Percentiles rank a stretch among this genome's conserved stretches.
Conservation (phyloP, 345 rosid genomes). For the Cardamine resedifolia region DNA sequence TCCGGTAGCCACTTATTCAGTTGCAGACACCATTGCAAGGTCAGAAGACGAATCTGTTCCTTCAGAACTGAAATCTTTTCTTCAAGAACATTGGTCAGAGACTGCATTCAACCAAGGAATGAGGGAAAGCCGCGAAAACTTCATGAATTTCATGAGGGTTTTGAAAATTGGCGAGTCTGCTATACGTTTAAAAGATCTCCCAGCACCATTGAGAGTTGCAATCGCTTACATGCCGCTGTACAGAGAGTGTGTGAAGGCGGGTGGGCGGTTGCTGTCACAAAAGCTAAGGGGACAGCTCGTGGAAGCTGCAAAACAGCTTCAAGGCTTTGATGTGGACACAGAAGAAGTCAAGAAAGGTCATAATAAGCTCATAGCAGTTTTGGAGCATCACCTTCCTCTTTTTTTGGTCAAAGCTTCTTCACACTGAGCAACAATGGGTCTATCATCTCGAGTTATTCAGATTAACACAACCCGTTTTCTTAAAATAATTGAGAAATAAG, state of each 20-base stretch:
- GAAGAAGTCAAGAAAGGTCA: conserved; percentile 44
- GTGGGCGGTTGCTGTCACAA: conserved; percentile 68
- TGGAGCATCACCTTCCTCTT: conserved; percentile 83
- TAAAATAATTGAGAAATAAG: conserved; percentile 20
- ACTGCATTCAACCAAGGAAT: conserved; percentile 75
- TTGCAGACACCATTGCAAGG: conserved; percentile 85
- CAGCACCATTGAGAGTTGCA: conserved; percentile 74
- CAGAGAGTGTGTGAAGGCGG: conserved; percentile 66
- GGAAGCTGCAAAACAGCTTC: conserved; percentile 73
- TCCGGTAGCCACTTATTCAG: conserved; percentile 76
- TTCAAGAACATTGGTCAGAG: conserved; percentile 87
- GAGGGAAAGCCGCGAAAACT: conserved; percentile 67
- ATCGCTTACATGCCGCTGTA: conserved; percentile 79
- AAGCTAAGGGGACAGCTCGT: conserved; percentile 83
- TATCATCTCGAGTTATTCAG: neutral
- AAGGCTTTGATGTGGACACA: conserved; percentile 53
- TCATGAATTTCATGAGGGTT: conserved; percentile 63
- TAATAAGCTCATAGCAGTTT: conserved; percentile 57
- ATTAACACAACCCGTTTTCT: neutral
- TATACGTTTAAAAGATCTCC: conserved; percentile 67
- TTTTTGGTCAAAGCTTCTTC: conserved; percentile 52
- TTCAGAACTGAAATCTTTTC: conserved; percentile 67
- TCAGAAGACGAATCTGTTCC: conserved; percentile 80
- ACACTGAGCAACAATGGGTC: conserved; percentile 26
- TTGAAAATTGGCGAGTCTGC: conserved; percentile 75